Evolutionary conservation across 108 stramenopile genomes (phyloP).

Genomic region (Poteriospumella lacustris): DNA sequence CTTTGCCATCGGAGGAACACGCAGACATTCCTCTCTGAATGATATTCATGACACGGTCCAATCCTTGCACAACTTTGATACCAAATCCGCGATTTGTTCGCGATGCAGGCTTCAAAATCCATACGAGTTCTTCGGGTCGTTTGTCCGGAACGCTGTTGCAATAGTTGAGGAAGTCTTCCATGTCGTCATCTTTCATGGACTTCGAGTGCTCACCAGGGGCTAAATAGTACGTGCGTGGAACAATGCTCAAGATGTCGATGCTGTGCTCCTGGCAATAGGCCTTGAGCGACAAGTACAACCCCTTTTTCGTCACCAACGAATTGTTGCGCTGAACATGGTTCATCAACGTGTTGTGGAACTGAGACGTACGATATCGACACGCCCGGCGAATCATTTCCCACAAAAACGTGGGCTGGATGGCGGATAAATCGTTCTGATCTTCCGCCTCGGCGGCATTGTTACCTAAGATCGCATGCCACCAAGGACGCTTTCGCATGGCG

Average conservation of each 20-base stretch:
- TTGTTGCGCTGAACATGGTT: constrained; percentile 14
- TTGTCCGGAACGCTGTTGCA: background rate
- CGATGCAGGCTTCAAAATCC: constrained; percentile 53
- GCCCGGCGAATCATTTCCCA: constrained; percentile 16
- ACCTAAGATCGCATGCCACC: constrained; percentile 4
- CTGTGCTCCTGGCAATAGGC: background rate
- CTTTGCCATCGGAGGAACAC: background rate
- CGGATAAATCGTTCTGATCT: background rate
- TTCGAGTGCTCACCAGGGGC: background rate
- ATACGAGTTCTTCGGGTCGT: background rate
- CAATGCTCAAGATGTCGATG: background rate
- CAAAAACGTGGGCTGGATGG: background rate
- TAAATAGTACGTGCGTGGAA: constrained; percentile 14
- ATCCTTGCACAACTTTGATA: constrained; percentile 32
- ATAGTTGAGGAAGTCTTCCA: background rate
- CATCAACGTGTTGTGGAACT: background rate
- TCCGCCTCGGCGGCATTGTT: too few species aligned
- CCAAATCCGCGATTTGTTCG: constrained; percentile 52
- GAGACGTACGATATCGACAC: background rate
- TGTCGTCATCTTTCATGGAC: background rate
- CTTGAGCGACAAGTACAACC: background rate
- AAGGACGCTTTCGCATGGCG: background rate
- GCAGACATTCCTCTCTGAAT: background rate
- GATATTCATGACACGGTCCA: background rate
- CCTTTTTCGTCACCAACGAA: constrained; percentile 22